phyloP scores from a whole-genome alignment of 2,329 filamentous ascomycete genomes.

The Cytospora schulzeri region DNA sequence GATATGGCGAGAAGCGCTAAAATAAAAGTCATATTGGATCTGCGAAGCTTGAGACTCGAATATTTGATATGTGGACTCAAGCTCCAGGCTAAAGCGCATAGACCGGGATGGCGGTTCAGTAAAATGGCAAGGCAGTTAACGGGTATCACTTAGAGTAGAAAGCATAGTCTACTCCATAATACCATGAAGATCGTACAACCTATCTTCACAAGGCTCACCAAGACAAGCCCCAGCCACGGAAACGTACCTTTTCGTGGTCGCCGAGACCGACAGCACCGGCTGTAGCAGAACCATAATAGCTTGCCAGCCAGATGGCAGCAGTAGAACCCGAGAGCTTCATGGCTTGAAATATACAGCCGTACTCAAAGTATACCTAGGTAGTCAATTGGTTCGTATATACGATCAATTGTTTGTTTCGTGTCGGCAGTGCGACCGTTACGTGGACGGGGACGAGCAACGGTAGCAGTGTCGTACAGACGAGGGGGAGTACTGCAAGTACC shows the following conservation, averaged over 20 bases:
- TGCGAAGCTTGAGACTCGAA: not conserved
- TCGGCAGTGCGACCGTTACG: slow-evolving; percentile 6
- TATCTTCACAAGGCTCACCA: not conserved
- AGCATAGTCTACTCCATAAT: not conserved
- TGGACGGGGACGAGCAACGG: slow-evolving; percentile 2
- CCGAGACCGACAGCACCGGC: slow-evolving; percentile 24
- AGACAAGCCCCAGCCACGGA: not conserved
- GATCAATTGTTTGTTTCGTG: not conserved
- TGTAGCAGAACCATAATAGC: slow-evolving; percentile 30
- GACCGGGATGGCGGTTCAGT: not conserved
- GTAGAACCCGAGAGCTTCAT: slow-evolving; percentile 32
- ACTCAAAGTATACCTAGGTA: not conserved
- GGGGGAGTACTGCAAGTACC: slow-evolving; percentile 6
- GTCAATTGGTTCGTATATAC: not conserved
- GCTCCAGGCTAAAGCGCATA: not conserved
- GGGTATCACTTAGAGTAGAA: not conserved
- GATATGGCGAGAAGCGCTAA: not conserved
- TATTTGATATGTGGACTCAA: not conserved
- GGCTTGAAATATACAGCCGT: slow-evolving; percentile 12
- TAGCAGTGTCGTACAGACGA: slow-evolving; percentile 10
- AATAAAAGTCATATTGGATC: not conserved
- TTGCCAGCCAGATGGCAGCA: slow-evolving; percentile 32
- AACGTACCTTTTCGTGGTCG: slow-evolving; percentile 28
- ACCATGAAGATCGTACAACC: too few species aligned
- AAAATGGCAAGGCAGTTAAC: not conserved